phyloP scores from a whole-genome alignment of 345 rosid species.

The Sonneratia alba region DNA sequence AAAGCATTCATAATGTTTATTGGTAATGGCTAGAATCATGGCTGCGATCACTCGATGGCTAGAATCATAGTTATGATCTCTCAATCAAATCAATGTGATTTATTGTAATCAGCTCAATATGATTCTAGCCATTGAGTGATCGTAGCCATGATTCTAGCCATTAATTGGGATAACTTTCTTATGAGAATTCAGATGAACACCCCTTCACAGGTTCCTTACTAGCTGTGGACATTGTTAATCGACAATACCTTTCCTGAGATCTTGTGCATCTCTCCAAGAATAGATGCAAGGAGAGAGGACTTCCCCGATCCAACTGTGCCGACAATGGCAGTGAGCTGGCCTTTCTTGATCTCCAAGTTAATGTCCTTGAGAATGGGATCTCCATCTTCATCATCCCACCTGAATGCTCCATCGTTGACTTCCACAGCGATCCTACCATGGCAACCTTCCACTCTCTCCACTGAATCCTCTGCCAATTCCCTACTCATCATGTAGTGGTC shows the following conservation, averaged over 20 bases:
- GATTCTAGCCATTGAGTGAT: too few species aligned
- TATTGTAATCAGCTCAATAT: too few species aligned
- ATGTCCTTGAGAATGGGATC: constrained; percentile 49
- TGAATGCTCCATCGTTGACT: constrained; percentile 55
- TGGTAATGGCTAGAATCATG: too few species aligned
- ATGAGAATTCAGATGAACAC: background rate
- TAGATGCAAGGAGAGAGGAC: constrained; percentile 73
- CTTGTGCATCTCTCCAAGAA: constrained; percentile 96
- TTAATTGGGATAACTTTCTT: too few species aligned
- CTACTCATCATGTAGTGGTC: constrained; percentile 70
- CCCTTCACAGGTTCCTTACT: background rate
- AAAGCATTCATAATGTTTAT: background rate
- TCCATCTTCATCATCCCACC: constrained; percentile 73
- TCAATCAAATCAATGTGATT: too few species aligned
- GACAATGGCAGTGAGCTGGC: constrained; percentile 78
- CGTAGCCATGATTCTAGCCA: too few species aligned
- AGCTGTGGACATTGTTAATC: background rate
- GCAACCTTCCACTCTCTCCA: constrained; percentile 51
- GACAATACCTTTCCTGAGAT: constrained; percentile 51
- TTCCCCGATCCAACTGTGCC: constrained; percentile 95
- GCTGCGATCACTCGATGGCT: too few species aligned
- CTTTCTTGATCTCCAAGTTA: constrained; percentile 51
- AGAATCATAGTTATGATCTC: too few species aligned
- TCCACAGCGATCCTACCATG: constrained; percentile 51
- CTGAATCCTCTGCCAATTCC: constrained; percentile 50